Evolutionary conservation across 768 basidiomycete species (phyloP).

Genomic region (Antrodiella citrinella): DNA sequence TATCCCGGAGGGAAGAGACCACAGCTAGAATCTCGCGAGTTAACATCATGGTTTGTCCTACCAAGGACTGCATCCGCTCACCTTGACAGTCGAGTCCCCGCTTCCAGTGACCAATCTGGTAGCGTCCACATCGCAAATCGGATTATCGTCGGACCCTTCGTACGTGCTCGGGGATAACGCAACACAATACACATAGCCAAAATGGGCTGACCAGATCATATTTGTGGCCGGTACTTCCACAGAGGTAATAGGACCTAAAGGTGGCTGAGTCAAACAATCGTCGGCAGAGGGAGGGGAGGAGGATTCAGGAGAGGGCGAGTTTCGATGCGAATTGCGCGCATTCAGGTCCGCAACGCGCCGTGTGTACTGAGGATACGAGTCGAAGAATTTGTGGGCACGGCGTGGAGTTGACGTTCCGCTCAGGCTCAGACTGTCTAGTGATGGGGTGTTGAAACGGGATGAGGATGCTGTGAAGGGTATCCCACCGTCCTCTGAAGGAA

Average conservation of each 20-base stretch:
- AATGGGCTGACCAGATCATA: conserved; percentile 85
- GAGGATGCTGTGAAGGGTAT: conserved; percentile 2
- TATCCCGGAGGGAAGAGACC: conserved; percentile 43
- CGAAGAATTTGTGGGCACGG: conserved; percentile 84
- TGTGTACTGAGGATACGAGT: conserved; percentile 73
- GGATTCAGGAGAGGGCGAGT: conserved; percentile 23
- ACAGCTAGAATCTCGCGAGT: conserved; percentile 45
- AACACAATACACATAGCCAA: conserved; percentile 91
- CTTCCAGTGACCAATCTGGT: conserved; percentile 67
- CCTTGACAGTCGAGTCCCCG: conserved; percentile 88
- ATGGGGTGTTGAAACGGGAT: conserved; percentile 2
- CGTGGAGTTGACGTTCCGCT: conserved; percentile 28
- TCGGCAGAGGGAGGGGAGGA: conserved; percentile 2
- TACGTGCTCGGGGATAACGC: conserved; percentile 34
- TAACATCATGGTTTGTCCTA: not conserved
- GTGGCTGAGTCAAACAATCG: conserved; percentile 1
- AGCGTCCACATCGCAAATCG: conserved; percentile 12
- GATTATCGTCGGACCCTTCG: conserved; percentile 27
- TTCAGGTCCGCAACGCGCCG: conserved; percentile 59
- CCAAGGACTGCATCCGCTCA: conserved; percentile 19
- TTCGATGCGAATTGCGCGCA: conserved; percentile 40
- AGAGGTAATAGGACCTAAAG: conserved; percentile 12
- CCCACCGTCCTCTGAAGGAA: conserved; percentile 21
- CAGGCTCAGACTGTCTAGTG: conserved; percentile 5
- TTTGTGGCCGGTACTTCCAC: conserved; percentile 45